Evolutionary conservation across 176 grass and related monocot species (phyloP), one percentile per base, ranked within the genome.

Genomic region (Oryza nivara): DNA sequence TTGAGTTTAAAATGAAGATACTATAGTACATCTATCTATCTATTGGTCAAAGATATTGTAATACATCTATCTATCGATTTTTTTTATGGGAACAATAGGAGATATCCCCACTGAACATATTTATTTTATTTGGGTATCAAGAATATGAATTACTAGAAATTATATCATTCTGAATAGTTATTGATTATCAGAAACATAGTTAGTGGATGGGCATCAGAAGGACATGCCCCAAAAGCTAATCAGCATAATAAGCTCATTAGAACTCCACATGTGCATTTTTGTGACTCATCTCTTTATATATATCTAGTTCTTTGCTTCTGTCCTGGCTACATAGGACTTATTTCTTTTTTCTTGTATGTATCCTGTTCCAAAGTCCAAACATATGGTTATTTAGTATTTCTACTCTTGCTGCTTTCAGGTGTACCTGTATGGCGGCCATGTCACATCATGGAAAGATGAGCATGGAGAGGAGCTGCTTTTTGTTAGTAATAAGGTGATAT

Each of bases 371-470:
- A 76, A 63, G 44, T 80, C 34, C 47, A 90, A 76, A 63, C 36
- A 75, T 22, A 68, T 49, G 22, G 1, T 28, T 28, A 20, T 87
- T 75, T 83, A 45, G 4, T 72, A 49, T 73, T 35, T 9, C 64
- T 68, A 68, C 74, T 36, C 45, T 63, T n/a, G 58, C 75, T 77
- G 41, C 60, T 79, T 88, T 70, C 46, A 94, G 92, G 92, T 94
- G 67, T 92, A 94, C 84, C 78, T 94, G n/a, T 83, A 94, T 20
- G 90, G 92, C 41, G 90, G 81, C 11, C 90, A 94, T 86, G 92
- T 94, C 28, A 94, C 85, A 77, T 94, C 92, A 79, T 92, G 92
- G 92, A 94, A 92, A 85, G 86, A 94, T 44, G 85, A 90, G n/a
- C 77, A 92, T 83, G 90, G 87, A 32, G 92, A 94, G 38, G 92